Evolutionary conservation across 805 yeast genomes (phyloP).

Genomic region (Pachysolen tannophilus): DNA sequence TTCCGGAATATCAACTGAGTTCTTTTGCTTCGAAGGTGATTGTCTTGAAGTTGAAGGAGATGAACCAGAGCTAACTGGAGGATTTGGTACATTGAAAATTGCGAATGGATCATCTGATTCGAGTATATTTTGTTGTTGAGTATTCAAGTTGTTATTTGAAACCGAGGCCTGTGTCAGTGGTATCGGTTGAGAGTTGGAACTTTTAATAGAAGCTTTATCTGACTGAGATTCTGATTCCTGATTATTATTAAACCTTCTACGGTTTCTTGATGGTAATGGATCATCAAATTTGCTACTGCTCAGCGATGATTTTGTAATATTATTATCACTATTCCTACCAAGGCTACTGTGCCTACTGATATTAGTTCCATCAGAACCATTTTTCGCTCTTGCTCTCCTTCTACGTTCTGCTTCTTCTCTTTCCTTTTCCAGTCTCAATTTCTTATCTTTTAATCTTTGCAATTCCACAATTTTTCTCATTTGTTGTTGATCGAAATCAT

Average conservation of each 20-base stretch:
- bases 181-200: neutral
- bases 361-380: neutral
- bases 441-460: slow-evolving; percentile 31
- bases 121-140: neutral
- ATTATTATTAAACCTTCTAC: too few species aligned
- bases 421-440: slow-evolving; percentile 14
- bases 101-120: slow-evolving; percentile 18
- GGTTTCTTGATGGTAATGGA: too few species aligned
- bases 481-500: slow-evolving; percentile 34
- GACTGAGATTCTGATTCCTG: neutral
- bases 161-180: too few species aligned
- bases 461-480: slow-evolving; percentile 29
- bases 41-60: neutral
- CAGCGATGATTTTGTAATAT: too few species aligned
- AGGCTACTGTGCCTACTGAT: too few species aligned
- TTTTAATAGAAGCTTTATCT: neutral
- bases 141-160: slow-evolving; percentile 1
- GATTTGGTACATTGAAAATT: slow-evolving; percentile 17
- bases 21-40: slow-evolving; percentile 1
- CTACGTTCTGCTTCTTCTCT: slow-evolving; percentile 8
- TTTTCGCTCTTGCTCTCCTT: neutral
- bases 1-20: slow-evolving; percentile 9
- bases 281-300: slow-evolving; percentile 3
- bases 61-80: slow-evolving; percentile 6
- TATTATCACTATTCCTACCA: too few species aligned